Base-by-base conservation (phyloP, 1,284 basidiomycete species). In the Hymenochaete sp. region DNA sequence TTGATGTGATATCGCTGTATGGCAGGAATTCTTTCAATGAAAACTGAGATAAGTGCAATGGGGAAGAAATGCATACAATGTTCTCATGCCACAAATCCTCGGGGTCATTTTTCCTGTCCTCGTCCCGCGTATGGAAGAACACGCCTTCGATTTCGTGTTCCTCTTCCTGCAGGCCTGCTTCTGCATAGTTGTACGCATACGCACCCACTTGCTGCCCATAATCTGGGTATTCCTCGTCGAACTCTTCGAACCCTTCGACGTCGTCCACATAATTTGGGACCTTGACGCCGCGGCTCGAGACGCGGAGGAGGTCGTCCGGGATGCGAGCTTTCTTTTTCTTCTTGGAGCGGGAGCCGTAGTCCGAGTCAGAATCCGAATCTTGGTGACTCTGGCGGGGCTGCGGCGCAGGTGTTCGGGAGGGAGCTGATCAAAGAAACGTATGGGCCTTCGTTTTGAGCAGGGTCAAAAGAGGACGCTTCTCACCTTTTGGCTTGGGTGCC, bases 131-230 rank as follows among this genome's bases (percentile, higher is more conserved):
- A 58, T 93, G 90, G 31, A 75, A 79, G 35, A 92, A 71, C 27
- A 95, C 90, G 27, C 79, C 77, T 64, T 95, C 91, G 41, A 95
- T 93, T 64, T 95, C 91, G 54, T 93, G 89, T 48, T 86, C 80
- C 56, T 80, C 75, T 50, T 72, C 70, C 38, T 72, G 67, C 4
- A 62, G 59, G 39, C 66, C 66, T 18, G 70, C 70, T 50, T 75
- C 77, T 26, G 46, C 48, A 11, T 66, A 68, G 55, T 77, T 79
- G 52, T 75, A 77, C 5, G 14, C 13, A n/a, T n/a, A n/a, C 6
- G 65, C 66, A 32, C 70, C 67, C 19, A 62, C 67, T 14, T 66
- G 77, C n/a, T n/a, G n/a, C n/a, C n/a, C n/a, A n/a, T n/a, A n/a
- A n/a, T n/a, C n/a, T n/a, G n/a, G n/a, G n/a, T n/a, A n/a, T 21